Base-by-base conservation (phyloP, 495 filamentous ascomycete genomes). In the Neurospora tetraspora region DNA sequence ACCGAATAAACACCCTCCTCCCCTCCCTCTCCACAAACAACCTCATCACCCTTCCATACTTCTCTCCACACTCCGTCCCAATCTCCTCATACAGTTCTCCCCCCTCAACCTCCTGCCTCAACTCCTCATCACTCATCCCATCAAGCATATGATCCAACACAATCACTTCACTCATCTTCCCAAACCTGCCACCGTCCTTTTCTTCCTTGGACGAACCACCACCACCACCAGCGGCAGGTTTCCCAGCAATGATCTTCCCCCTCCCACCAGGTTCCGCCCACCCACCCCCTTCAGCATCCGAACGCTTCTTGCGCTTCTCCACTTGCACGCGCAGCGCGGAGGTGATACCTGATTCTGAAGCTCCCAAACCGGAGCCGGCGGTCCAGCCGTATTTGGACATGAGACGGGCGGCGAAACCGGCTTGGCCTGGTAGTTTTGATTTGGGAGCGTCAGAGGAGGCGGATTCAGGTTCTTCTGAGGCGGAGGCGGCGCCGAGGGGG, bases 361-460 rank as follows among this genome's bases (percentile, higher is more conserved):
- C 93, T 73, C 96, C 96, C 14, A 99, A 87, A 4, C 96, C 96
- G 61, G 90, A 86, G 27, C 96, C 96, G 74, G 93, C 91, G 12
- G 88, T 91, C 93, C 94, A 97, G 70, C 96, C 96, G 79, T 96
- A 94, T 76, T 97, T 98, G 38, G 89, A 87, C 87, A 99, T 91
- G 39, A 97, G 86, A 34, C 94, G 91, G 71, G 92, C 86, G 4
- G 94, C 96, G 77, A 97, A 97, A 5, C 71, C 91, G 76, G 90
- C 87, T 81, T 97, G 92, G 12, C 93, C 92, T 0, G 94, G 93
- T 12, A 91, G 90, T 71, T 85, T 86, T 23, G 90, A 90, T 39
- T 90, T 89, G 36, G 85, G 74, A 31, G 78, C 18, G 20, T 61
- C 47, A 3, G 75, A 23, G 61, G 70, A 37, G 27, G 34, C 34